Evolutionary conservation across 148 eudicot species (phyloP), one percentile per base, ranked within the genome.

Genomic region (Nepenthes mirabilis): DNA sequence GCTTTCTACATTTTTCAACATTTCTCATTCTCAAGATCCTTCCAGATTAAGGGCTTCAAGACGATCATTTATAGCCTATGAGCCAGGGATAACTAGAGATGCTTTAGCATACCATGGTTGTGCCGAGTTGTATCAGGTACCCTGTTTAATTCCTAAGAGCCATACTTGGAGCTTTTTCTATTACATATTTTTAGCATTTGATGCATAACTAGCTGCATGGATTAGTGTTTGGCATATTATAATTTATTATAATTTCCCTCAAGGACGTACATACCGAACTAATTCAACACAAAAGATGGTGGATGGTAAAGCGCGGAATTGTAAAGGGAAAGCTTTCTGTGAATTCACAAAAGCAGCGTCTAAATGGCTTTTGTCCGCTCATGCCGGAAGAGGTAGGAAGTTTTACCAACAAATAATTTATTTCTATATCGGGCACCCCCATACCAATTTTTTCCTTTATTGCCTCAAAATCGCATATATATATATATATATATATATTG

Each of bases 211-310:
- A 32, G 32, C 32, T 52, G 55, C 55, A 11, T 52, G 14, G 11
- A 3, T 52, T 52, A 50, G 9, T 52, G 32, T 52, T 52, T n/a
- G 6, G 32, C n/a, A 52, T n/a, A 2, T 11, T 11, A 11, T 1
- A 13, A 14, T 52, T 52, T 32, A 5, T n/a, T n/a, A 3, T 6
- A 14, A 14, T 52, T 23, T 23, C 23, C 23, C 23, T 23, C 23
- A 23, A 91, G 95, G 97, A 91, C 81, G 97, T 91, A 37, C 96
- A 91, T 68, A 81, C 86, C 37, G 90, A 91, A 69, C 86, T 91
- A 57, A 91, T 91, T 70, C 95, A 85, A 78, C 96, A 91, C 71
- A 85, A 75, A 60, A 83, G 96, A 52, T 74, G 79, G 2, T 87
- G 94, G 97, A 88, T 88, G 96, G 64, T 88, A 62, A 91, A 82